Percentiles rank a stretch among this genome's conserved stretches.
Conservation (phyloP, 129 eudicot genomes). For the Kitagawia praeruptora region DNA sequence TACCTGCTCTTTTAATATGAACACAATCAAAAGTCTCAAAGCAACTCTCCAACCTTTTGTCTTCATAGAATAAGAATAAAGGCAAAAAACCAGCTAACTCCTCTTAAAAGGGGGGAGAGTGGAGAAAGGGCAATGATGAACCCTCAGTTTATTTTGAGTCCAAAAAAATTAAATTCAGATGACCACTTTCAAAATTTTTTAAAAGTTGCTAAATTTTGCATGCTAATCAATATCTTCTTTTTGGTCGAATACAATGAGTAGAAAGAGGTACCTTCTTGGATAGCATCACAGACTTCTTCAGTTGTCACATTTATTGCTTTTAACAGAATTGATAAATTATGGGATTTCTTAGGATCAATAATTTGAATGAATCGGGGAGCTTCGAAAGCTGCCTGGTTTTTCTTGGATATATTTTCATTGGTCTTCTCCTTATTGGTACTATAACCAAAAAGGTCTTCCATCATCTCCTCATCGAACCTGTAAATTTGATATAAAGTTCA, state of each 20-base stretch:
- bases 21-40: background rate
- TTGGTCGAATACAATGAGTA: background rate
- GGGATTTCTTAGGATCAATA: conserved; percentile 50
- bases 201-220: background rate
- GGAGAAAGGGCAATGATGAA: background rate
- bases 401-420: conserved; percentile 8
- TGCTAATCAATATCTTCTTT: background rate
- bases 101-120: background rate
- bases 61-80: background rate
- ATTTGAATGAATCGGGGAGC: conserved; percentile 33
- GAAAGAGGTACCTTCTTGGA: conserved; percentile 35
- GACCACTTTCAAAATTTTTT: background rate
- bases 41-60: background rate
- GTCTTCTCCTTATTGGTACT: conserved; percentile 28
- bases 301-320: conserved; percentile 59
- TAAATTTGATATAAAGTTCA: conserved; percentile 2
- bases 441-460: conserved; percentile 53
- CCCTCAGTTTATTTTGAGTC: background rate
- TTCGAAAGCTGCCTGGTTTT: conserved; percentile 10
- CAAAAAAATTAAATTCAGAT: background rate
- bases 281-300: conserved; percentile 51
- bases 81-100: background rate
- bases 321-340: conserved; percentile 49
- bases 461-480: conserved; percentile 66
- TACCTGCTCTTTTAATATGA: background rate